Percentiles rank a stretch among this genome's conserved stretches.
Evolutionary conservation across 2,329 filamentous ascomycete genomes (phyloP).

Genomic region (Colletotrichum aenigma): DNA sequence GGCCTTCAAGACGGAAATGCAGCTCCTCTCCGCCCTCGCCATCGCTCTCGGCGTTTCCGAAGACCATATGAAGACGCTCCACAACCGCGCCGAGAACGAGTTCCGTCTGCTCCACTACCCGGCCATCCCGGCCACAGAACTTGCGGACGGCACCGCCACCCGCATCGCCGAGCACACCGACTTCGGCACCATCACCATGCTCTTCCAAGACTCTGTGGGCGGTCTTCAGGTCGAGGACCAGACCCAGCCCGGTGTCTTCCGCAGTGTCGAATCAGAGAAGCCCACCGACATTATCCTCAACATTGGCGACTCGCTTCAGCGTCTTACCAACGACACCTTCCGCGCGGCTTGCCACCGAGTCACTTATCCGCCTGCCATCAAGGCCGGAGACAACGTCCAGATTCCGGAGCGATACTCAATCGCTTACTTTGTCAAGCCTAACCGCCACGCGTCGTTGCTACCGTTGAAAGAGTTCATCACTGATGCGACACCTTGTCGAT

Average conservation of each 20-base stretch:
- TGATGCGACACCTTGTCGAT: constrained; percentile 24
- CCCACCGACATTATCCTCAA: constrained; percentile 39
- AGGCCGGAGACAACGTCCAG: constrained; percentile 21
- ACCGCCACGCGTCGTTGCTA: constrained; percentile 31
- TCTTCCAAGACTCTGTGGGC: constrained; percentile 31
- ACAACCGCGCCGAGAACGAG: constrained; percentile 18
- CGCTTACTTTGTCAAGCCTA: constrained; percentile 33
- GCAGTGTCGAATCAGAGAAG: constrained; percentile 25
- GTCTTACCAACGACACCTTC: constrained; percentile 39
- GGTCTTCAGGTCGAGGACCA: constrained; percentile 33
- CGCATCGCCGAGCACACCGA: constrained; percentile 36
- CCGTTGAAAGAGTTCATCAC: constrained; percentile 33
- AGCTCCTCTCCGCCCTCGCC: constrained; percentile 33
- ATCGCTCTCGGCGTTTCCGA: constrained; percentile 35
- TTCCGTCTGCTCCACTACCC: constrained; percentile 22
- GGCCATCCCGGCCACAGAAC: constrained; percentile 41
- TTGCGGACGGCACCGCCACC: constrained; percentile 23
- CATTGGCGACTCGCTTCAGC: constrained; percentile 42
- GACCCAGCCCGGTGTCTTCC: constrained; percentile 25
- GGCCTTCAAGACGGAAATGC: constrained; percentile 29
- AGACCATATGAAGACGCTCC: constrained; percentile 3
- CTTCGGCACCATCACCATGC: constrained; percentile 36
- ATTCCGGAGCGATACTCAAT: constrained; percentile 31
- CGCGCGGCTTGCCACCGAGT: constrained; percentile 39
- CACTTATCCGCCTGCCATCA: constrained; percentile 27